Percentiles rank a stretch among this genome's conserved stretches.
phyloP scores from a whole-genome alignment of 257 asterid species.

The Forsythia viridissima region DNA sequence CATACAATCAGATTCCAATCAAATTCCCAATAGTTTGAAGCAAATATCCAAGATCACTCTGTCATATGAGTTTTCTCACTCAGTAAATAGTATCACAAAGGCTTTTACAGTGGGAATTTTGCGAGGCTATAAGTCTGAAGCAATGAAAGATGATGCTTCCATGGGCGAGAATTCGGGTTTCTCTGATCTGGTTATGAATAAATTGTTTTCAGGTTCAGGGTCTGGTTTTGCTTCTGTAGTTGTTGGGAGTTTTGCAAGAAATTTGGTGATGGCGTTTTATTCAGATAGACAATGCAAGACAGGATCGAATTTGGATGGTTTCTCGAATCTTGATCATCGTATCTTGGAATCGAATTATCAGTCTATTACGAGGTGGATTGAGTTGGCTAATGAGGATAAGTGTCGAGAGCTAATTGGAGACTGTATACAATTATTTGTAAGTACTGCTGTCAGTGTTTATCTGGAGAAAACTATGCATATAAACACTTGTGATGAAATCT shows the following conservation, averaged over 20 bases:
- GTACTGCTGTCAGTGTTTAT: constrained; percentile 67
- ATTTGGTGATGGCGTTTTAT: constrained; percentile 48
- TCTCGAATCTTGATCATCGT: neutral
- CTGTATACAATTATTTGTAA: constrained; percentile 48
- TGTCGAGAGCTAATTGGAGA: constrained; percentile 58
- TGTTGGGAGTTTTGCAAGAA: constrained; percentile 66
- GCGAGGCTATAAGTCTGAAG: constrained; percentile 37
- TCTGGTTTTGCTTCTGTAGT: constrained; percentile 70
- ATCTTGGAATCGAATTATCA: constrained; percentile 1
- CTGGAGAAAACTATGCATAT: constrained; percentile 61
- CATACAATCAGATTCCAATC: constrained; percentile 57
- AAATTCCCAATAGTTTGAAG: constrained; percentile 67
- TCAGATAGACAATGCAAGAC: constrained; percentile 21
- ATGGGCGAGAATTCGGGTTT: constrained; percentile 17
- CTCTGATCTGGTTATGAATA: constrained; percentile 43
- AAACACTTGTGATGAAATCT: constrained; percentile 58
- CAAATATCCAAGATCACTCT: constrained; percentile 59
- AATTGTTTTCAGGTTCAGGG: constrained; percentile 59
- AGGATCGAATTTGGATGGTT: neutral
- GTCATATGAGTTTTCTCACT: constrained; percentile 52
- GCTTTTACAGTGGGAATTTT: constrained; percentile 61
- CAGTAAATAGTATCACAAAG: constrained; percentile 39
- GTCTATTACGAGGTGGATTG: constrained; percentile 38
- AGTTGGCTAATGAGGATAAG: constrained; percentile 44
- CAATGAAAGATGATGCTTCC: neutral